Evolutionary conservation across 2,329 filamentous ascomycete genomes (phyloP).

Genomic region (Grosmannia clavigera): DNA sequence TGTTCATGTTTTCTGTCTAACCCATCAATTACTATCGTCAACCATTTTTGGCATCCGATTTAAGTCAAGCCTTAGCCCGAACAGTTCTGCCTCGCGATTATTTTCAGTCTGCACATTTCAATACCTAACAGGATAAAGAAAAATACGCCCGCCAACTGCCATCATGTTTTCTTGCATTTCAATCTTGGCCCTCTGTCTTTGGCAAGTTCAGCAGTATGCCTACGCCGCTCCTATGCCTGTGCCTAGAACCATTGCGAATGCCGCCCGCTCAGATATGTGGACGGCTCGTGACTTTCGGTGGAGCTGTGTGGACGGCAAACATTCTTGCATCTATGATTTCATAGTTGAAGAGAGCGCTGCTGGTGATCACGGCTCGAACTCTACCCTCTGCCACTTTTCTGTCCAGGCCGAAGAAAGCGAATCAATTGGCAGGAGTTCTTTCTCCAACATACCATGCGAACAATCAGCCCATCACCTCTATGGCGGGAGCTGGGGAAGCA

Average conservation of each 20-base stretch:
- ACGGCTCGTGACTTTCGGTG: conserved; percentile 9
- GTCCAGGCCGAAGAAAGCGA: not conserved
- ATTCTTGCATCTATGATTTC: conserved; percentile 12
- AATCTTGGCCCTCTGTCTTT: not conserved
- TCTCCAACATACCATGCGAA: conserved; percentile 9
- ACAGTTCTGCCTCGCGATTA: not conserved
- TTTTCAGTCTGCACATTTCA: not conserved
- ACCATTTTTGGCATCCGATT: not conserved
- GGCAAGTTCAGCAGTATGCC: not conserved
- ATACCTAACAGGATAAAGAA: not conserved
- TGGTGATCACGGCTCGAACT: not conserved
- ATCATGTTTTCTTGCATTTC: conserved; percentile 8
- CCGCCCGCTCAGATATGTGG: not conserved
- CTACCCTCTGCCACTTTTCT: conserved; percentile 6
- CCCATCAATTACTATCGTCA: not conserved
- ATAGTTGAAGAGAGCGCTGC: conserved; percentile 5
- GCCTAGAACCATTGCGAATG: not conserved
- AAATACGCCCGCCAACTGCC: conserved; percentile 2
- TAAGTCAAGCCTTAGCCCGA: not conserved
- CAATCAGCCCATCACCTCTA: conserved; percentile 8
- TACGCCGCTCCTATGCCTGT: not conserved
- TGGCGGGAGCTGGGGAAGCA: conserved; percentile 12
- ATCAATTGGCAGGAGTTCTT: conserved; percentile 1
- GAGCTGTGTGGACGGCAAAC: conserved; percentile 8
- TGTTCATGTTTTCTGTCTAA: not conserved